Evolutionary conservation across 2,329 filamentous ascomycete species (phyloP).

Genomic region (Pyricularia sp.): DNA sequence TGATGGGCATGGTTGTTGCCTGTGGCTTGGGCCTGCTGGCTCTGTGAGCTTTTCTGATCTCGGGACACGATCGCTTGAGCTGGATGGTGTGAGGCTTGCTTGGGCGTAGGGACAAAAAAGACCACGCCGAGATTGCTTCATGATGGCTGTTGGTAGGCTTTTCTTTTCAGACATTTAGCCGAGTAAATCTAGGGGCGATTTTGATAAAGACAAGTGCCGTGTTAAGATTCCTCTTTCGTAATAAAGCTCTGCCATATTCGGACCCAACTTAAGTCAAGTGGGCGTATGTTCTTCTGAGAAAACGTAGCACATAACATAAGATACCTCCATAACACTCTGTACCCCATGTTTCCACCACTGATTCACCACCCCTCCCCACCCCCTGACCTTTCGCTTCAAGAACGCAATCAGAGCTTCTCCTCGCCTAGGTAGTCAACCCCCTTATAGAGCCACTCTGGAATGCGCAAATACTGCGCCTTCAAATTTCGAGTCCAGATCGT

Average conservation of each 20-base stretch:
- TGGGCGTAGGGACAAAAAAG: background rate
- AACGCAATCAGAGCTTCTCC: background rate
- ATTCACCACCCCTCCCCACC: background rate
- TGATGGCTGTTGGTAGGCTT: background rate
- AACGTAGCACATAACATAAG: background rate
- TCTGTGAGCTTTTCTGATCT: slow-evolving; percentile 15
- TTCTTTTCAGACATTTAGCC: background rate
- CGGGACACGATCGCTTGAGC: background rate
- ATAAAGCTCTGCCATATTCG: background rate
- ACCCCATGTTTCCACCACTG: background rate
- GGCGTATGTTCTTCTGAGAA: background rate
- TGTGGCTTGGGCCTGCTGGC: slow-evolving; percentile 21
- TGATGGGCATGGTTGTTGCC: slow-evolving; percentile 1
- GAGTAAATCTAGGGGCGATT: background rate
- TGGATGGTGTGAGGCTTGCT: background rate
- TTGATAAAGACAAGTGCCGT: background rate
- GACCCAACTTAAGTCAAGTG: background rate
- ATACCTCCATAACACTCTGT: background rate
- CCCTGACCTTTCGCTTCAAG: background rate
- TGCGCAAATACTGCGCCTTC: background rate
- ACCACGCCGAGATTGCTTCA: background rate
- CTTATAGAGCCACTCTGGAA: background rate
- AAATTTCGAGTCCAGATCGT: background rate
- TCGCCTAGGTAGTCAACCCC: too few relatives aligned
- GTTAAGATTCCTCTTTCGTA: background rate